Evolutionary conservation across 495 filamentous ascomycete species (phyloP), one percentile per base, ranked within the genome.

Genomic region (Durotheca rogersii): DNA sequence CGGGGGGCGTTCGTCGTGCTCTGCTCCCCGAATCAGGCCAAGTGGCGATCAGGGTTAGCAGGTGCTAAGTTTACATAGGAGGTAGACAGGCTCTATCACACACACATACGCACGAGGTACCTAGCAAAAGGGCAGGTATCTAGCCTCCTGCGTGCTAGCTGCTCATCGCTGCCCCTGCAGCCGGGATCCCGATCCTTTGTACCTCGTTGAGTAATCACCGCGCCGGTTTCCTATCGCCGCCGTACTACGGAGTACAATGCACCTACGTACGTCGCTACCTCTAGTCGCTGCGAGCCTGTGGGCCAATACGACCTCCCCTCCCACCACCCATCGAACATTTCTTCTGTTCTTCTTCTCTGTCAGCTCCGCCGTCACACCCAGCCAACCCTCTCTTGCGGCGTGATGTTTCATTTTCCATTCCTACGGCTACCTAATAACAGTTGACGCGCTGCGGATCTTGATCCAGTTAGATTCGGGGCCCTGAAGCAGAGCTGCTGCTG

Each of bases 11-110:
- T 58, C 43, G 54, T 48, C 14, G 40, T 54, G 46, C 46, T 50
- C 54, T 45, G 41, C 37, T 58, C 41, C 41, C 47, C 50, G 46
- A 59, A 59, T 59, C 16, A 47, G 50, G 56, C 38, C 53, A 53
- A 41, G 44, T 33, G 10, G 20, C 11, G 16, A 39, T 41, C n/a
- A n/a, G n/a, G n/a, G n/a, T n/a, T n/a, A n/a, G n/a, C n/a, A n/a
- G n/a, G n/a, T n/a, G n/a, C n/a, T n/a, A n/a, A n/a, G n/a, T n/a
- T n/a, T n/a, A n/a, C n/a, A n/a, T n/a, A n/a, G n/a, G n/a, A n/a
- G n/a, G n/a, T n/a, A n/a, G n/a, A n/a, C n/a, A n/a, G n/a, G n/a
- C n/a, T n/a, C n/a, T n/a, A n/a, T n/a, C n/a, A n/a, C n/a, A n/a
- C n/a, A n/a, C n/a, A n/a, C n/a, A n/a, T n/a, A n/a, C n/a, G n/a